These are phyloP conservation scores for Secale cereale DNA, from an alignment of 176 grass and related monocot species.

Conservation along the genomic window DNA sequence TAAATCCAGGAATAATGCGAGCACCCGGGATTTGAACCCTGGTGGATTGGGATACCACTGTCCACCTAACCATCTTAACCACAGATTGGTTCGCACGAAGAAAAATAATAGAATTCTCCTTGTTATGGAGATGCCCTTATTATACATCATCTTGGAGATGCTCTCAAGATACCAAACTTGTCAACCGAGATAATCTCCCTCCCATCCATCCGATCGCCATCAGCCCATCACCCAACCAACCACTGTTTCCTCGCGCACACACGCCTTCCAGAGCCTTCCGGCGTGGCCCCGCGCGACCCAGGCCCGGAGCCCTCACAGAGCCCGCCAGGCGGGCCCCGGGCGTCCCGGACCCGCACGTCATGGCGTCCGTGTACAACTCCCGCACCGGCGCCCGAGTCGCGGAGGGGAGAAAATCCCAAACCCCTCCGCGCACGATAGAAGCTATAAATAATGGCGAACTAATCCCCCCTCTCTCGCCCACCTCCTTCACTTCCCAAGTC, in stretches of 20 bases:
- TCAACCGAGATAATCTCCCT: background rate
- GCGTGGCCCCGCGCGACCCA: background rate
- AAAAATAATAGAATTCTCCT: no score
- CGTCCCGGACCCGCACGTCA: background rate
- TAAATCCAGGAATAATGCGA: no score
- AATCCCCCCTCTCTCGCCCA: conserved; percentile 17
- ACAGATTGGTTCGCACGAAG: no score
- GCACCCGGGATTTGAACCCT: no score
- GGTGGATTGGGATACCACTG: no score
- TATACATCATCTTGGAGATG: no score
- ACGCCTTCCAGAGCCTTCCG: background rate
- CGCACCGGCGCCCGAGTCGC: background rate
- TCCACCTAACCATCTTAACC: no score
- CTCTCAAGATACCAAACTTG: background rate
- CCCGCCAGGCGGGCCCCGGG: background rate
- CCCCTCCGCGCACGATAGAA: conserved; percentile 46
- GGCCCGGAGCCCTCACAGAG: background rate
- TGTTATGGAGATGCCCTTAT: no score
- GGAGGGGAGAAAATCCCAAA: background rate
- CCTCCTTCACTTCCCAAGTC: background rate
- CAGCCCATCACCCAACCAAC: background rate
- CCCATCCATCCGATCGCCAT: background rate
- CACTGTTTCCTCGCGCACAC: background rate
- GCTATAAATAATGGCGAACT: conserved; percentile 15
- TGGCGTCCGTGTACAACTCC: accelerated